phyloP scores from a whole-genome alignment of 495 filamentous ascomycete genomes.

The Neurospora sublineolata region DNA sequence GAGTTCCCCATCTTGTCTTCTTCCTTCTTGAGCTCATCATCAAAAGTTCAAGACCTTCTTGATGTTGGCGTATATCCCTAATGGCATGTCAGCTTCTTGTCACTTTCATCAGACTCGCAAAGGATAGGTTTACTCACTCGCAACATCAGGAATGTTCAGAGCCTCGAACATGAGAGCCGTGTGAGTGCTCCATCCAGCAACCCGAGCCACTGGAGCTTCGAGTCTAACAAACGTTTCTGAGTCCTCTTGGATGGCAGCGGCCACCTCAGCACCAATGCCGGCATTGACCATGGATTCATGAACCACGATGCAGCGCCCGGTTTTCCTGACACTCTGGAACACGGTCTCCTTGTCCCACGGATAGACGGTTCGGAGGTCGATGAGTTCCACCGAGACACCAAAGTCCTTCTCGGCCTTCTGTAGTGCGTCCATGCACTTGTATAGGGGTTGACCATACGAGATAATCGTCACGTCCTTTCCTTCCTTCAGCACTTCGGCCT shows the following conservation, averaged over 20 bases:
- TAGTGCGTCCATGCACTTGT: conserved; percentile 73
- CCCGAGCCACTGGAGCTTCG: conserved; percentile 83
- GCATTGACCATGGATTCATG: conserved; percentile 96
- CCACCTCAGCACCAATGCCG: conserved; percentile 86
- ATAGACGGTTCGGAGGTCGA: conserved; percentile 85
- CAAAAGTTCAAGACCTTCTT: conserved; percentile 36
- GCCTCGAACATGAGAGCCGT: conserved; percentile 72
- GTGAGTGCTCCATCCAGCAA: conserved; percentile 88
- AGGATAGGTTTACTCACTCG: conserved; percentile 50
- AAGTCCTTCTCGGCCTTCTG: conserved; percentile 70
- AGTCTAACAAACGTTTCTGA: conserved; percentile 69
- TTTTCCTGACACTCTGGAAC: conserved; percentile 76
- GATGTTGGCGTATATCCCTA: conserved; percentile 43
- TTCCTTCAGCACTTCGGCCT: conserved; percentile 77
- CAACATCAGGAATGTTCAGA: conserved; percentile 83
- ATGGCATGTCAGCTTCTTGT: neutral
- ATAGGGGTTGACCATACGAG: conserved; percentile 86
- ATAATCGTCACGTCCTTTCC: conserved; percentile 79
- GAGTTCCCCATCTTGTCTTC: neutral
- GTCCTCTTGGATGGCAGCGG: conserved; percentile 80
- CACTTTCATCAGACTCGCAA: neutral
- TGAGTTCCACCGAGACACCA: conserved; percentile 71
- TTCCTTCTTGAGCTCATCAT: neutral
- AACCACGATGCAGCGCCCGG: conserved; percentile 80
- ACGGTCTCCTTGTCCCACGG: conserved; percentile 89